phyloP scores from a whole-genome alignment of 768 basidiomycete species.

The Mycena leptocephala region DNA sequence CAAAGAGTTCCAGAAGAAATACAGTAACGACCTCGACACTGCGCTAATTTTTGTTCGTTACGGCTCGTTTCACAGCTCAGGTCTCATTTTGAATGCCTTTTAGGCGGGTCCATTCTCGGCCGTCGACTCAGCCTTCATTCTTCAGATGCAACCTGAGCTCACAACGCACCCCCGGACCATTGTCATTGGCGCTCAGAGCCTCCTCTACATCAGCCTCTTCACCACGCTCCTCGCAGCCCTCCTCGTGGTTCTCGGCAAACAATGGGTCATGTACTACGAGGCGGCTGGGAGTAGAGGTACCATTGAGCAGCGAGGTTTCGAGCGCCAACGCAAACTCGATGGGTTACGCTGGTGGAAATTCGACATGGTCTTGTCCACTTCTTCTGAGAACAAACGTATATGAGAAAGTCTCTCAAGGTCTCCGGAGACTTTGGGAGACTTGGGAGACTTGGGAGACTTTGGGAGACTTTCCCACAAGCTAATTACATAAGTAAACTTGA shows the following conservation, averaged over 20 bases:
- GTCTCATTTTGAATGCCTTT: neutral
- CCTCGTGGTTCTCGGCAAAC: neutral
- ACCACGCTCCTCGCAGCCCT: neutral
- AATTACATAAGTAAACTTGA: too few relatives aligned
- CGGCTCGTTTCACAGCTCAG: neutral
- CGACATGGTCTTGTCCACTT: neutral
- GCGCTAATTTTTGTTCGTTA: neutral
- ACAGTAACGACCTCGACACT: too few relatives aligned
- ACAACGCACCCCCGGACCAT: neutral
- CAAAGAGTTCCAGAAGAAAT: neutral
- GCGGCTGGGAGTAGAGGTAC: neutral
- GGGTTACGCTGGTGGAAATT: conserved; percentile 1
- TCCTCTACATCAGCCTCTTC: neutral
- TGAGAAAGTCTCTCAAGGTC: too few relatives aligned
- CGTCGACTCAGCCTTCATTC: too few relatives aligned
- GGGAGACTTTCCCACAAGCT: too few relatives aligned
- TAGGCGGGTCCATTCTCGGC: conserved; percentile 14
- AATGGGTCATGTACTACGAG: conserved; percentile 9
- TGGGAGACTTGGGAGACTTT: too few relatives aligned
- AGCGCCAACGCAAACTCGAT: neutral
- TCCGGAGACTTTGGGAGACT: too few relatives aligned
- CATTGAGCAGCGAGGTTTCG: neutral
- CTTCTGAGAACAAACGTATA: too few relatives aligned
- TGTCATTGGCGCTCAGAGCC: neutral
- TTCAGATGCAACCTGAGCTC: neutral